phyloP scores from a whole-genome alignment of 2,329 filamentous ascomycete species.

The Ophiognomonia clavigignenti-juglandacearum region DNA sequence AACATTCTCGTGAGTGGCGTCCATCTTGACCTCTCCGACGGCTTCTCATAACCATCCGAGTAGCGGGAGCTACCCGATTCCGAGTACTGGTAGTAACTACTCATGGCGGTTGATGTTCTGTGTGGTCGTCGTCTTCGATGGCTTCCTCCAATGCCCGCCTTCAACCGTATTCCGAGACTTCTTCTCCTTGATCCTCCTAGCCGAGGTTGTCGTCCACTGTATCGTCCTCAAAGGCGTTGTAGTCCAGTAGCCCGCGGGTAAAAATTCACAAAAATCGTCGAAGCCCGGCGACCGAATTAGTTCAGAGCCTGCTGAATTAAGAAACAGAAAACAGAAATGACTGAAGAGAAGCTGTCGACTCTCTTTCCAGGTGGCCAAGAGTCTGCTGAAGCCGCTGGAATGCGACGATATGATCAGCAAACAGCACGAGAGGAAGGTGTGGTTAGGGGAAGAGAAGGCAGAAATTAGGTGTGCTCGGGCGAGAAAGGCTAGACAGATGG shows the following conservation, averaged over 20 bases:
- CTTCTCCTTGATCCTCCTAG: neutral
- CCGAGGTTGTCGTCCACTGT: neutral
- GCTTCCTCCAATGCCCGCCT: slow-evolving; percentile 15
- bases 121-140: slow-evolving; percentile 16
- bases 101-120: slow-evolving; percentile 16
- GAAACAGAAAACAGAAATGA: slow-evolving; percentile 22
- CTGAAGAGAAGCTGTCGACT: slow-evolving; percentile 16
- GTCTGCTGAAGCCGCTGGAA: slow-evolving; percentile 13
- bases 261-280: slow-evolving; percentile 1
- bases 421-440: slow-evolving; percentile 16
- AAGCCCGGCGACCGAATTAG: slow-evolving; percentile 19
- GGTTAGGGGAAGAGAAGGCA: slow-evolving; percentile 6
- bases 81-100: slow-evolving; percentile 31
- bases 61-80: slow-evolving; percentile 21
- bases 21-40: slow-evolving; percentile 72
- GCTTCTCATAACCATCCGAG: slow-evolving; percentile 34
- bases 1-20: slow-evolving; percentile 78
- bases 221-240: neutral
- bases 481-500: slow-evolving; percentile 18
- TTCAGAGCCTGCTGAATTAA: slow-evolving; percentile 56
- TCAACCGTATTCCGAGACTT: slow-evolving; percentile 4
- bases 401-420: slow-evolving; percentile 16
- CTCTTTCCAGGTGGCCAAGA: slow-evolving; percentile 2
- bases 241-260: neutral
- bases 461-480: slow-evolving; percentile 19